Evolutionary conservation across 2,329 filamentous ascomycete genomes (phyloP), one percentile per base, ranked within the genome.

Genomic region (Beauveria caledonica): DNA sequence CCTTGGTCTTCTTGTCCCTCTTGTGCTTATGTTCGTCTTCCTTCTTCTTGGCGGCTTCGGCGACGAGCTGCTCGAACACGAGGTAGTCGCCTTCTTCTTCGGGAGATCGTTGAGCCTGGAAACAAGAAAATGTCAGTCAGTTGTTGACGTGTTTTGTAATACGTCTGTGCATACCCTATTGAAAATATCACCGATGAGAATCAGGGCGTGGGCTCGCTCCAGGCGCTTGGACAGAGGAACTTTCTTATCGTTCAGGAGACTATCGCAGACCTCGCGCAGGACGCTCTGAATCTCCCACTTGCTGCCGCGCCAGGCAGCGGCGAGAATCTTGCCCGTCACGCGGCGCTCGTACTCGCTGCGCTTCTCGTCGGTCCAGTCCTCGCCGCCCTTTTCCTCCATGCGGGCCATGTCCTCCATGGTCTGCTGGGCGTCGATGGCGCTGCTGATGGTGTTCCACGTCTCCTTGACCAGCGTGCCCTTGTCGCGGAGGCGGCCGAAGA

Each of bases 381-480:
- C 94, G 54, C 94, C 94, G 58, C 93, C 94, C 69, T 87, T 87
- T 78, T 97, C 90, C 77, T 99, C 94, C 75, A 93, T 81, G 73
- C 93, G 92, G 59, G 92, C 92, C 94, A 99, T 97, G 74, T 97
- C 93, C 78, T 99, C 93, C 86, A 99, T 96, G 62, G 92, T 96
- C 79, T 96, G 88, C 78, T 99, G 94, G 27, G 94, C 94, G 71
- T 97, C 92, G 65, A 99, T 96, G 44, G 94, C 94, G 56, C 90
- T 95, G 64, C 87, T 92, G 71, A 99, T 97, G 33, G 94, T 99
- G 71, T 90, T 93, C 94, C 94, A 99, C 1, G 94, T 97, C 71
- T 99, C 94, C 80, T 97, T 97, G 68, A 96, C 92, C 63, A 97
- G 83, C 2, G 88, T 94, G 63, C 93, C 93, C 84, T 97, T 97